These are phyloP conservation scores for Chytriomyces confervae DNA, from an alignment of 192 early-diverging fungal genomes.

Conservation along the genomic window DNA sequence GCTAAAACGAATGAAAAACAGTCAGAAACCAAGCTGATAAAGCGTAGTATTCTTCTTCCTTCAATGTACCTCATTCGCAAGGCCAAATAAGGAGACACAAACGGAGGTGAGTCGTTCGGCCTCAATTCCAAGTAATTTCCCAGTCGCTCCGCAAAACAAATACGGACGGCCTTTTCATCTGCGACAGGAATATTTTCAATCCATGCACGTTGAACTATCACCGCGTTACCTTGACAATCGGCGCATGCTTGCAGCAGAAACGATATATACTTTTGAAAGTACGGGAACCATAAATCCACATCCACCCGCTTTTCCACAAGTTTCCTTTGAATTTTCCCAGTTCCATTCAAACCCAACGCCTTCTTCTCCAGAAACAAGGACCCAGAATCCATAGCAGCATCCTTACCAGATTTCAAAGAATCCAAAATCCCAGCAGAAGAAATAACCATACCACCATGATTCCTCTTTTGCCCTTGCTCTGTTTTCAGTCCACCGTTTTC, in stretches of 20 bases:
- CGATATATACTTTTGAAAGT: background rate
- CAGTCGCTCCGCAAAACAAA: background rate
- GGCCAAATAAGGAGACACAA: background rate
- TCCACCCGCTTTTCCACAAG: background rate
- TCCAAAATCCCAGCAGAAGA: too few species aligned
- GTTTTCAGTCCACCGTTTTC: too few species aligned
- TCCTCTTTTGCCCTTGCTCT: too few species aligned
- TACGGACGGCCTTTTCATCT: background rate
- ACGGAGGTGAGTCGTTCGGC: background rate
- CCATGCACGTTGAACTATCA: too few species aligned
- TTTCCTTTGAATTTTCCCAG: background rate
- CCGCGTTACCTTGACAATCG: too few species aligned
- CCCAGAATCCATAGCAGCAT: too few species aligned
- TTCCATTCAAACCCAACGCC: background rate
- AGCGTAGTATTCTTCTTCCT: background rate
- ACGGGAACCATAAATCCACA: background rate
- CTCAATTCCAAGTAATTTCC: background rate
- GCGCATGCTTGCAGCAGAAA: background rate
- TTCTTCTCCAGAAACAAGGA: too few species aligned
- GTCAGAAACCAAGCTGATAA: background rate
- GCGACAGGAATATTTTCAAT: background rate
- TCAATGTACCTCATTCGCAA: background rate
- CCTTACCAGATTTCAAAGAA: too few species aligned
- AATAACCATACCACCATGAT: too few species aligned
- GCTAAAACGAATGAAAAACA: background rate